Evolutionary conservation across 179 eudicot species (phyloP).

Genomic region (Beta corolliflora): DNA sequence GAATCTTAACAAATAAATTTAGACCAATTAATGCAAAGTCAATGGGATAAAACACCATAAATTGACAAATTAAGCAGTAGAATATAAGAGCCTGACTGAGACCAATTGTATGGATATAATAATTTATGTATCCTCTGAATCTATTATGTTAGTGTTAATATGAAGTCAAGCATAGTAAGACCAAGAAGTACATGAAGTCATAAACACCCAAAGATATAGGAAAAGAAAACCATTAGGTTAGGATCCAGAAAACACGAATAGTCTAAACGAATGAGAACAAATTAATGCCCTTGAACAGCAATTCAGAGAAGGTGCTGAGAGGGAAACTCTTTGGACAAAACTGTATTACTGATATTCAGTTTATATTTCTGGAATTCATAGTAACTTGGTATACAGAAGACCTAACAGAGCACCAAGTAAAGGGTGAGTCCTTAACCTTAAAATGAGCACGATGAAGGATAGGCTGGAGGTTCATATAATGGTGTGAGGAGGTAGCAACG

Average conservation of each 20-base stretch:
- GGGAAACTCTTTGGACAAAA: not conserved
- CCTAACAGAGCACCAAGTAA: not conserved
- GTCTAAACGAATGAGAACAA: not conserved
- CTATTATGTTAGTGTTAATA: not conserved
- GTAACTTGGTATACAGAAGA: not conserved
- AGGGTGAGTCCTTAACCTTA: not conserved
- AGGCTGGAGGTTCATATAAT: not conserved
- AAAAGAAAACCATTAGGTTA: not conserved
- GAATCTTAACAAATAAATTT: not conserved
- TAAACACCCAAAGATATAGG: not conserved
- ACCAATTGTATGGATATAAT: not conserved
- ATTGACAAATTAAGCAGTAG: not conserved
- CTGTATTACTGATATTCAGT: not conserved
- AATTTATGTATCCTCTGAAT: not conserved
- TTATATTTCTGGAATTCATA: not conserved
- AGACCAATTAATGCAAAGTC: not conserved
- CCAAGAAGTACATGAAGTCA: not conserved
- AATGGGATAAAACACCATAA: not conserved
- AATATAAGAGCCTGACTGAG: not conserved
- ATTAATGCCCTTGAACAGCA: not conserved
- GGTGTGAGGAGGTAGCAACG: not conserved
- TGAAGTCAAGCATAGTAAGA: not conserved
- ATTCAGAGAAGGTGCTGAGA: not conserved
- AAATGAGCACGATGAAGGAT: not conserved
- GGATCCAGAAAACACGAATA: not conserved